Evolutionary conservation across 1,284 basidiomycete species (phyloP), one percentile per base, ranked within the genome.

Genomic region (Ustilago xerochloae): DNA sequence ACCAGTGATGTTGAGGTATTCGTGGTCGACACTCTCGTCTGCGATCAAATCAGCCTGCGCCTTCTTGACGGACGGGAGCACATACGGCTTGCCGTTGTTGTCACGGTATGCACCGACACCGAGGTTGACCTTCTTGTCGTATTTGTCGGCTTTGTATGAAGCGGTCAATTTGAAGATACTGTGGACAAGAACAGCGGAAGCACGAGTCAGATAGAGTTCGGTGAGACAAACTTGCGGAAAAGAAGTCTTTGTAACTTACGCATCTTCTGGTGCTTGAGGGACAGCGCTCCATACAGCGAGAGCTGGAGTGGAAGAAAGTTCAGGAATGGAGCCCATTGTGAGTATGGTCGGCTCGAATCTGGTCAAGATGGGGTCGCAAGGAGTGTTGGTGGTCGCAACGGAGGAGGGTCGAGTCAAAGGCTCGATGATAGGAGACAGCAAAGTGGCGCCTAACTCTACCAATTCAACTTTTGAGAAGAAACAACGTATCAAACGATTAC

Each of bases 1-100:
- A 43, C 94, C 94, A 47, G 92, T 91, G 83, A 97, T 97, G 29
- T 93, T 91, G 30, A 97, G 89, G 84, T 98, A 98, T 87, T 97
- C 94, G 84, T 97, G 94, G 86, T 97, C 92, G 70, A 94, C 86
- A 28, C 87, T 84, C 50, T 90, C 90, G 80, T 93, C 90, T 65
- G 87, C 89, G 71, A 94, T 84, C 50, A 94, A 85, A 53, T 89
- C 88, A 39, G 88, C 85, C 39, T 91, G 92, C 30, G 92, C 93
- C 93, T 82, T 77, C 59, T 84, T 79, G 60, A 86, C 85, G 3
- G 81, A 80, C 3, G 86, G 86, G n/a, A 87, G 80, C 15, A 86
- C 85, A 81, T 85, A 87, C 12, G 86, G 85, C 73, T 84, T 84
- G 50, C 86, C 86, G 43, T 82, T 76, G 67, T 86, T 80, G 67